Evolutionary conservation across 306 rosid genomes (phyloP).

Genomic region (Astragalus membranaceus): DNA sequence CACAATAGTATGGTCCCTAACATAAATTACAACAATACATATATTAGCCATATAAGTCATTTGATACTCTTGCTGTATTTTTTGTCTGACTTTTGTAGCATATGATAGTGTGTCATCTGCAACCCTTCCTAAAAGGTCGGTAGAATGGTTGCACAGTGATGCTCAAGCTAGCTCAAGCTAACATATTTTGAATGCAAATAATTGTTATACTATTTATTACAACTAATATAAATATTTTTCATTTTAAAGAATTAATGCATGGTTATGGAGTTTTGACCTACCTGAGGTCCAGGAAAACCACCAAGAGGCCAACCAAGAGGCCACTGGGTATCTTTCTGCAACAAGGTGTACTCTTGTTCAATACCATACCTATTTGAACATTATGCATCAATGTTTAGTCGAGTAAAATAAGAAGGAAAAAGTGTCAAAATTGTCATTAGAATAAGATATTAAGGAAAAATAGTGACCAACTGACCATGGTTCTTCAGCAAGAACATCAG

Average conservation of each 20-base stretch:
- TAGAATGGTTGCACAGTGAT: too few relatives aligned
- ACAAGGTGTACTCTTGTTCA: constrained; percentile 91
- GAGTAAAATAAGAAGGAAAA: neutral
- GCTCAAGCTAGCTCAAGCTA: too few relatives aligned
- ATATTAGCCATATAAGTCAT: neutral
- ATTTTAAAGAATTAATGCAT: neutral
- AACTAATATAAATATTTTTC: neutral
- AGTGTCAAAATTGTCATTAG: neutral
- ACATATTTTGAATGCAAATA: too few relatives aligned
- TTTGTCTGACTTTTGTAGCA: too few relatives aligned
- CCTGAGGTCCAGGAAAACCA: constrained; percentile 92
- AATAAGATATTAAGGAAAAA: neutral
- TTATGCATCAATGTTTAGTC: neutral
- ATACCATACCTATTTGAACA: constrained; percentile 67
- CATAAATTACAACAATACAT: neutral
- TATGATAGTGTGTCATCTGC: too few relatives aligned
- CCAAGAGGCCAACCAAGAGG: constrained; percentile 90
- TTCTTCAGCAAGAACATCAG: constrained; percentile 55
- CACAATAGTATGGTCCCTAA: constrained; percentile 92
- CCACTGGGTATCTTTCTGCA: constrained; percentile 74
- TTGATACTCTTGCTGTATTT: too few relatives aligned
- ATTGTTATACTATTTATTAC: neutral
- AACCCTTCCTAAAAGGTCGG: too few relatives aligned
- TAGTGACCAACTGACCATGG: constrained; percentile 45
- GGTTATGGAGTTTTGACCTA: constrained; percentile 41